Percentiles rank a stretch among this genome's conserved stretches.
These are phyloP conservation scores for Onygenales sp. DNA, from an alignment of 2,329 filamentous ascomycete species.

Conservation along the genomic window DNA sequence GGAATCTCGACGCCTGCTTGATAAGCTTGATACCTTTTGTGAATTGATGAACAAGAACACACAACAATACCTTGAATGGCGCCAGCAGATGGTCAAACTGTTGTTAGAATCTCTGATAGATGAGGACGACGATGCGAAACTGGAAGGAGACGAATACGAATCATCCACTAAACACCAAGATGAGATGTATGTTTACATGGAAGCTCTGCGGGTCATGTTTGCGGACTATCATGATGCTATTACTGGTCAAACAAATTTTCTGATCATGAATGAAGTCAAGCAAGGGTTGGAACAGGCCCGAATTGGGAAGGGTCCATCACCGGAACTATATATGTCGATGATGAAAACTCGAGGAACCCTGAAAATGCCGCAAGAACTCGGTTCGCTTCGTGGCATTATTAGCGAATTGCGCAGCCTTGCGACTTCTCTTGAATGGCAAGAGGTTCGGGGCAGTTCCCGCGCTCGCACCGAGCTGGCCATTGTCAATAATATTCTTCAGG, in stretches of 20 bases:
- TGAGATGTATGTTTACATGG: slow-evolving; percentile 77
- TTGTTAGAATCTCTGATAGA: slow-evolving; percentile 71
- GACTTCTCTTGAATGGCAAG: slow-evolving; percentile 50
- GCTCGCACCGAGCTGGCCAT: slow-evolving; percentile 56
- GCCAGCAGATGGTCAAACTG: slow-evolving; percentile 61
- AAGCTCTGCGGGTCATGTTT: slow-evolving; percentile 63
- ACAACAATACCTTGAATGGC: slow-evolving; percentile 62
- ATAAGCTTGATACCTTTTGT: slow-evolving; percentile 57
- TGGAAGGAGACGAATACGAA: slow-evolving; percentile 83
- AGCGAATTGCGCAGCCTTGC: slow-evolving; percentile 58
- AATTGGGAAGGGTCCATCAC: slow-evolving; percentile 59
- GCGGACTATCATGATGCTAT: slow-evolving; percentile 71
- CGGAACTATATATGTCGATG: slow-evolving; percentile 48
- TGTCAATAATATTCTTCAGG: slow-evolving; percentile 52
- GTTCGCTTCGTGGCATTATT: slow-evolving; percentile 62
- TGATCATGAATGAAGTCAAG: slow-evolving; percentile 64
- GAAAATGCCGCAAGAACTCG: slow-evolving; percentile 38
- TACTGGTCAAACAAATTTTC: slow-evolving; percentile 64
- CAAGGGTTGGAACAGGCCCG: slow-evolving; percentile 52
- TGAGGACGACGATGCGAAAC: slow-evolving; percentile 63
- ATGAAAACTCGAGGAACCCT: slow-evolving; percentile 37
- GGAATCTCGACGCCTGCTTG: slow-evolving; percentile 58
- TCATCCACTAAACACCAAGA: slow-evolving; percentile 82
- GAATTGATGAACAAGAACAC: slow-evolving; percentile 63
- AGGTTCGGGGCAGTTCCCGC: slow-evolving; percentile 44